These are phyloP conservation scores for Trypethelium eluteriae DNA, from an alignment of 495 filamentous ascomycete genomes.

Conservation along the genomic window DNA sequence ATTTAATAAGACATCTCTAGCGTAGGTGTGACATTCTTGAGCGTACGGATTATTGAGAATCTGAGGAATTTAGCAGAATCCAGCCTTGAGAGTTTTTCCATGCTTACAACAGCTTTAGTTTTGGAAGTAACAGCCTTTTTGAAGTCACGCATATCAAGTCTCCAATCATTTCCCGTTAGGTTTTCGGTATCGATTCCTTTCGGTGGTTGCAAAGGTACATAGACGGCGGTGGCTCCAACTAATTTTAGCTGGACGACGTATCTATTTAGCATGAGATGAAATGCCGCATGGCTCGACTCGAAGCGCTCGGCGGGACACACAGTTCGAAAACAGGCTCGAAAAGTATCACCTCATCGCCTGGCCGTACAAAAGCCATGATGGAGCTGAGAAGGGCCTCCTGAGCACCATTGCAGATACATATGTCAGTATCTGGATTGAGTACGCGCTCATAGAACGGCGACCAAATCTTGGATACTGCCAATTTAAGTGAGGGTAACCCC, in stretches of 20 bases:
- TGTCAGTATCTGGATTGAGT: conserved; percentile 18
- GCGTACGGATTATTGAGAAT: conserved; percentile 10
- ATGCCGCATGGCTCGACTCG: no score
- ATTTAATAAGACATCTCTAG: not conserved
- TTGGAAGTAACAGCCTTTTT: conserved; percentile 8
- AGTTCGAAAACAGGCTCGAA: conserved; percentile 20
- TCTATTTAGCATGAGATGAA: not conserved
- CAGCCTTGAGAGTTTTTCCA: not conserved
- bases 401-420: conserved; percentile 14
- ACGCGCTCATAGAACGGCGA: conserved; percentile 5
- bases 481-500: conserved; percentile 12
- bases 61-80: conserved; percentile 1
- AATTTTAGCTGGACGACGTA: conserved; percentile 14
- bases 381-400: conserved; percentile 14
- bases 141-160: conserved; percentile 9
- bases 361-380: conserved; percentile 18
- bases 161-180: conserved; percentile 2
- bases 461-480: conserved; percentile 12
- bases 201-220: conserved; percentile 11
- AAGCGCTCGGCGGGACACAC: conserved; percentile 6
- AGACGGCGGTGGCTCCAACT: not conserved
- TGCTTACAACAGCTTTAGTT: conserved; percentile 1
- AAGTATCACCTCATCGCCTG: conserved; percentile 21
- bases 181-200: not conserved
- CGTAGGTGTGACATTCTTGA: not conserved